Base-by-base conservation (phyloP, 805 yeast species). In the Metschnikowia kunwiensis region DNA sequence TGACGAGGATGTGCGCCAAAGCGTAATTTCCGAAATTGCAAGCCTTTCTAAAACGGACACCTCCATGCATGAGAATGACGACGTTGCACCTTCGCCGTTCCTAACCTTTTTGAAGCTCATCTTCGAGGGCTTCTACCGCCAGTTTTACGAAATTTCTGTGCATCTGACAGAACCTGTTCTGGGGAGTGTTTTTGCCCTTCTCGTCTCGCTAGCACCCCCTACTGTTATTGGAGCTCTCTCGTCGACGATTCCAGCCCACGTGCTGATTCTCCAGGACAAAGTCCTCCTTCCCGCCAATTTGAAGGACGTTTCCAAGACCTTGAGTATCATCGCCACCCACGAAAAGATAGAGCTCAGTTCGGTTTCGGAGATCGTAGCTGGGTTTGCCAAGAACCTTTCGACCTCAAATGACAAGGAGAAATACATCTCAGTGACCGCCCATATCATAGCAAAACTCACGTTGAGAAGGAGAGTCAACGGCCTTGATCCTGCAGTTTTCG, bases 321-420 rank as follows among this genome's bases (percentile, higher is more conserved):
- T 77, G 21, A 84, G 79, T 18, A 68, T 77, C 4, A 58, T 77
- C 38, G 70, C 62, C 2, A 67, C 77, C 26, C 76, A 74, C 47
- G 64, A 68, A 3, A 19, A 24, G 1, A 49, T 47, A 24, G 18
- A 32, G 9, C 40, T 43, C 16, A 34, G 28, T 1, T 31, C 32
- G 5, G 38, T 55, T 2, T 21, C 22, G 1, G 26, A 28, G 0
- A 19, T 30, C n/a, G 18, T 33, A 8, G 2, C 10, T 4, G 17
- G 14, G 1, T 40, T 51, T 10, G 22, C 30, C 1, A 30, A 23
- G 7, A 36, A 38, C 10, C 38, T 42, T 2, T 25, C 42, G 12
- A 36, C 53, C 5, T 24, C 49, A 7, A 35, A 42, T 28, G 41
- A 44, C 14, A 32, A 47, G 2, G 57, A 52, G 30, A 49, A 50